Percentiles rank a stretch among this genome's conserved stretches.
Conservation (phyloP, 345 rosid genomes). For the Arabidopsis arenosa region DNA sequence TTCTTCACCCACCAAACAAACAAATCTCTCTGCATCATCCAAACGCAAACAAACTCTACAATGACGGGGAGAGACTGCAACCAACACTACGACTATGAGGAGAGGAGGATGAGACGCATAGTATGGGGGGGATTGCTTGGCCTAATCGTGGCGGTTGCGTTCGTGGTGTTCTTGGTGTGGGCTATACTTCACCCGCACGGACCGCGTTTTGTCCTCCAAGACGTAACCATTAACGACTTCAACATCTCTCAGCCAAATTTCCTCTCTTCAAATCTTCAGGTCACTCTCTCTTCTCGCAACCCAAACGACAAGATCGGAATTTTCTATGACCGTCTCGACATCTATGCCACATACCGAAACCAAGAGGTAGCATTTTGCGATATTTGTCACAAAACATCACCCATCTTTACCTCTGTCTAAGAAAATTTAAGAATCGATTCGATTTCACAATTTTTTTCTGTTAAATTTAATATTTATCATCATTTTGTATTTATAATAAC, state of each 20-base stretch:
- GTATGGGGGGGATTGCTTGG: conserved; percentile 26
- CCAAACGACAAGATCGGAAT: conserved; percentile 70
- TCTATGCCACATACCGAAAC: conserved; percentile 67
- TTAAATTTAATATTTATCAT: background rate
- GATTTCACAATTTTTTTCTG: background rate
- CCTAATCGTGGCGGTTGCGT: conserved; percentile 33
- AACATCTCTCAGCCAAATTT: conserved; percentile 55
- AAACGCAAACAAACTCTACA: conserved; percentile 11
- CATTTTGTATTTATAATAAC: background rate
- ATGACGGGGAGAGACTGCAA: conserved; percentile 52
- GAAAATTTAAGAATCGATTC: background rate
- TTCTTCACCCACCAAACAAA: conserved; percentile 28
- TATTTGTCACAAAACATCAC: background rate
- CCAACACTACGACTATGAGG: conserved; percentile 40
- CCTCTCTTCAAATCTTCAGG: conserved; percentile 59
- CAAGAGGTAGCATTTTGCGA: conserved; percentile 62
- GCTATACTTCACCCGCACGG: conserved; percentile 63
- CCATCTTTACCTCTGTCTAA: background rate
- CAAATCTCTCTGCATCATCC: conserved; percentile 2
- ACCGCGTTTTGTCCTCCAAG: conserved; percentile 71
- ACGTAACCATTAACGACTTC: conserved; percentile 64
- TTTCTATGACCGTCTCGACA: conserved; percentile 57
- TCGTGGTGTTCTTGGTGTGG: conserved; percentile 61
- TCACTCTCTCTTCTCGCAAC: conserved; percentile 67
- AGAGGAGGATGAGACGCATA: conserved; percentile 30